These are phyloP conservation scores for Mortierella sp. DNA, from an alignment of 371 early-diverging fungal genomes.

Conservation along the genomic window DNA sequence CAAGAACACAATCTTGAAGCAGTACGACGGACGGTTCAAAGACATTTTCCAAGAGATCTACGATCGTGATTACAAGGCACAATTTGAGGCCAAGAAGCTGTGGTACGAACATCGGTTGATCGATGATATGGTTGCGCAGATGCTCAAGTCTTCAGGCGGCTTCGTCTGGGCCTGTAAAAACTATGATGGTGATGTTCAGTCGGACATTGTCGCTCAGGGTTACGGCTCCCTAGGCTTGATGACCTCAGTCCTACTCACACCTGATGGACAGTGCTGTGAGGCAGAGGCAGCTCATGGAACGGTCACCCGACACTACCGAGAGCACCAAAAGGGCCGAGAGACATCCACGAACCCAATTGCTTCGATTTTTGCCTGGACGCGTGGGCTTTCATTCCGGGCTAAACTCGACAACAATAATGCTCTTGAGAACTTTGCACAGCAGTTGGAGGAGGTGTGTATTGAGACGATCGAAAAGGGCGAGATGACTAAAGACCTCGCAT, in stretches of 20 bases:
- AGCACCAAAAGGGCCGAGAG: constrained; percentile 88
- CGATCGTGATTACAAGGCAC: constrained; percentile 70
- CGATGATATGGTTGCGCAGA: constrained; percentile 98
- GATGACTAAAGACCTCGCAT: constrained; percentile 96
- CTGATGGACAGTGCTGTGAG: constrained; percentile 92
- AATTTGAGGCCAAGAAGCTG: constrained; percentile 76
- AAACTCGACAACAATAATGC: constrained; percentile 82
- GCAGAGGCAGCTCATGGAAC: constrained; percentile 97
- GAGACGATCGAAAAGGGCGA: constrained; percentile 82
- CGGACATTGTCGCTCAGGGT: constrained; percentile 93
- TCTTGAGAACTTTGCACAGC: constrained; percentile 71
- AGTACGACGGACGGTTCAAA: constrained; percentile 96
- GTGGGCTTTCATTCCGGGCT: constrained; percentile 92
- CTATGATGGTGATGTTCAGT: constrained; percentile 94
- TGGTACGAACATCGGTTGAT: constrained; percentile 97
- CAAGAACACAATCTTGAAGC: constrained; percentile 95
- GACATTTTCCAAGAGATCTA: constrained; percentile 93
- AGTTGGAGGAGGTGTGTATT: constrained; percentile 86
- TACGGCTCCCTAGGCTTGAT: constrained; percentile 90
- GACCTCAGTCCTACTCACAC: constrained; percentile 93
- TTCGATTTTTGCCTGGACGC: constrained; percentile 95
- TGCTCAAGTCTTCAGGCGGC: constrained; percentile 91
- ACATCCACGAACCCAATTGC: constrained; percentile 96
- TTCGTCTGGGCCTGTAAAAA: constrained; percentile 96
- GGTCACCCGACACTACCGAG: constrained; percentile 95